Evolutionary conservation across 768 basidiomycete species (phyloP), one percentile per base, ranked within the genome.

Genomic region (Lentinula edodes): DNA sequence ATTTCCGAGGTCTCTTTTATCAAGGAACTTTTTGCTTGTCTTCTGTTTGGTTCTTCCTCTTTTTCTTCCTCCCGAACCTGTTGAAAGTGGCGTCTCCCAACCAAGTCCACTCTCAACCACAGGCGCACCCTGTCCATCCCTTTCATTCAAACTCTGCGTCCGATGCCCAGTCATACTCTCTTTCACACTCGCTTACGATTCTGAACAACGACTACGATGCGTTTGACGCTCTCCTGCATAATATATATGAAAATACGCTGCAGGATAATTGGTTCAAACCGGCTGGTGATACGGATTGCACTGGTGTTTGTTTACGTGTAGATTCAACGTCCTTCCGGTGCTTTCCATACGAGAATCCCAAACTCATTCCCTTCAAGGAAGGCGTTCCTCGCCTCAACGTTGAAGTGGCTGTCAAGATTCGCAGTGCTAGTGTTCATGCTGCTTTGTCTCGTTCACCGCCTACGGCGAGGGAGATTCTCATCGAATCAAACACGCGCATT

Each of bases 241-340:
- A 89, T 65, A 89, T 92, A 52, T 92, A 91, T 68, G 81, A 82
- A 64, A 75, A 69, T 65, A 82, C 80, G 0, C 79, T 80, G 67
- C 83, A 83, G 53, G 88, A 89, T 66, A 89, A 90, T 48, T 91
- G 90, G 90, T 91, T 91, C 73, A 89, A 89, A 74, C 88, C 89
- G 16, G 79, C 84, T 0, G 84, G 88, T 65, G 88, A 90, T 66
- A 83, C 87, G 48, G 72, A 86, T 64, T 80, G 87, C 35, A 87
- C 87, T 0, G 90, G 90, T 54, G 90, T 91, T 51, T 88, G 86
- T 64, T 75, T 92, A 52, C 84, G 89, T 52, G 88, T 87, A 28
- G 81, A 78, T 58, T 66, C 74, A 1, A 75, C 76, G 36, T 20
- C 53, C 13, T 92, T 90, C 70, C 85, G 92, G 34, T 86, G 92